A percentile compares a stretch with the other conserved stretches of the same genome.
These are phyloP conservation scores for Coemansia sp. DNA, from an alignment of 192 early-diverging fungal genomes.

Conservation along the genomic window DNA sequence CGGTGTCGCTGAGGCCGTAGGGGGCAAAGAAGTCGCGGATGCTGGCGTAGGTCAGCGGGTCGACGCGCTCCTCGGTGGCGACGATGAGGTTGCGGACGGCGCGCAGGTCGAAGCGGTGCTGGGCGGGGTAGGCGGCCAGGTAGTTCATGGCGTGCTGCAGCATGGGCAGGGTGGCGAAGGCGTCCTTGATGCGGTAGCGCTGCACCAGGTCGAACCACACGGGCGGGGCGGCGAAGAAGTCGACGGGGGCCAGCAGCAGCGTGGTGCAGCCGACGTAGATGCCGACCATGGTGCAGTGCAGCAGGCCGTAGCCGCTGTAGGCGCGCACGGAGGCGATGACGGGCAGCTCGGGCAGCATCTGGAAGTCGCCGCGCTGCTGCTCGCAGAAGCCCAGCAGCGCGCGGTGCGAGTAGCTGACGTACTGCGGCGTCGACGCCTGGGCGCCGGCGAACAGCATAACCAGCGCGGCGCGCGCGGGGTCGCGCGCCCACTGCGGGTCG, in stretches of 20 bases:
- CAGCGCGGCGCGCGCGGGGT: slow-evolving; percentile 58
- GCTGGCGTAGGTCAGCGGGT: slow-evolving; percentile 51
- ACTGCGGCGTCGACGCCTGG: slow-evolving; percentile 53
- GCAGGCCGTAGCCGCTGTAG: slow-evolving; percentile 59
- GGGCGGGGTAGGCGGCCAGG: slow-evolving; percentile 54
- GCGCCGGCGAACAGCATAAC: slow-evolving; percentile 56
- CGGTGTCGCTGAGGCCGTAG: slow-evolving; percentile 68
- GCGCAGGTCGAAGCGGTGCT: slow-evolving; percentile 54
- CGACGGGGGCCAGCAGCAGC: slow-evolving; percentile 64
- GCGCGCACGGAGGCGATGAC: slow-evolving; percentile 54
- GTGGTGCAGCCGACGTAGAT: slow-evolving; percentile 64
- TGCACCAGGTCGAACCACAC: slow-evolving; percentile 78
- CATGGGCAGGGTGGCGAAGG: slow-evolving; percentile 66
- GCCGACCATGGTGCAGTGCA: slow-evolving; percentile 58
- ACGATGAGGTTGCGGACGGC: slow-evolving; percentile 68
- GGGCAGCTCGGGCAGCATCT: slow-evolving; percentile 46
- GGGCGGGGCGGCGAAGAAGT: slow-evolving; percentile 62
- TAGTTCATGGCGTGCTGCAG: slow-evolving; percentile 69
- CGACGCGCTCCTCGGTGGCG: slow-evolving; percentile 59
- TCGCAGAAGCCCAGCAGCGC: slow-evolving; percentile 40
- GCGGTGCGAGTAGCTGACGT: slow-evolving; percentile 46
- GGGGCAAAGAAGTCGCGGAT: slow-evolving; percentile 63
- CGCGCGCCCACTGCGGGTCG: slow-evolving; percentile 61
- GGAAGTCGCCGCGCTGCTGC: slow-evolving; percentile 57
- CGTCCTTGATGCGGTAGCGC: slow-evolving; percentile 73